phyloP scores from a whole-genome alignment of 2,329 filamentous ascomycete species.

The Stemphylium vesicarium region DNA sequence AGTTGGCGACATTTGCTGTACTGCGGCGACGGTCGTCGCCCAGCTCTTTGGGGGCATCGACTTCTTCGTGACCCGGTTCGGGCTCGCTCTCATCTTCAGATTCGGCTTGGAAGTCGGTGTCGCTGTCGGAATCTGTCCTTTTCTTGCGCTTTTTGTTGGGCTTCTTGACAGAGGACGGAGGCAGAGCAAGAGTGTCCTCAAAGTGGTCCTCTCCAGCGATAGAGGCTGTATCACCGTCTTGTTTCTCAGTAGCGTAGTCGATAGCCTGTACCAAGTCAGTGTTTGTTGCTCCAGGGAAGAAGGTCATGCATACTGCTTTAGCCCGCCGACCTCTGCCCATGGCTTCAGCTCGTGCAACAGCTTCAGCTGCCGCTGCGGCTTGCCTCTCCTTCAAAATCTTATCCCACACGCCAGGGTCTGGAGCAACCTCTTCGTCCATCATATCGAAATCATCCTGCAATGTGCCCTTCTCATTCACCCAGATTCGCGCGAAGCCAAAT shows the following conservation, averaged over 20 bases:
- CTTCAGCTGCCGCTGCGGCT: conserved; percentile 74
- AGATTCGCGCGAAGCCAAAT: conserved; percentile 89
- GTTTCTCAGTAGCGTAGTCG: conserved; percentile 54
- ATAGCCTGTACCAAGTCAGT: conserved; percentile 44
- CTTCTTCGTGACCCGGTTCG: conserved; percentile 12
- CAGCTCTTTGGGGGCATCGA: conserved; percentile 15
- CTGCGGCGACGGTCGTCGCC: conserved; percentile 7
- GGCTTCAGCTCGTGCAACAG: conserved; percentile 70
- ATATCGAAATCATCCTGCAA: conserved; percentile 69
- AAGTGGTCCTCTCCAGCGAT: conserved; percentile 23
- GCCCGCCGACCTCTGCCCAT: conserved; percentile 85
- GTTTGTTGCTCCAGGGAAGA: not conserved
- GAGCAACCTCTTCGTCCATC: conserved; percentile 59
- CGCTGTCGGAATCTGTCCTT: conserved; percentile 50
- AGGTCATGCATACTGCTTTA: conserved; percentile 58
- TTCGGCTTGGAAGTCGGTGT: conserved; percentile 58
- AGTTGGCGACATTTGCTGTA: conserved; percentile 13
- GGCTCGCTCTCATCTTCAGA: conserved; percentile 36
- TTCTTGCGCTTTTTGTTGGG: conserved; percentile 32
- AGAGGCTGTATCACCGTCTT: conserved; percentile 19
- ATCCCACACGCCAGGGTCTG: conserved; percentile 82
- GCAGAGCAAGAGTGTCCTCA: conserved; percentile 23
- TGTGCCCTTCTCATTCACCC: conserved; percentile 79
- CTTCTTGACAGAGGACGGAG: conserved; percentile 41
- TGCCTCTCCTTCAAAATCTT: conserved; percentile 86